Conservation (phyloP, 441 rosid genomes). For the Macaranga tanarius region DNA sequence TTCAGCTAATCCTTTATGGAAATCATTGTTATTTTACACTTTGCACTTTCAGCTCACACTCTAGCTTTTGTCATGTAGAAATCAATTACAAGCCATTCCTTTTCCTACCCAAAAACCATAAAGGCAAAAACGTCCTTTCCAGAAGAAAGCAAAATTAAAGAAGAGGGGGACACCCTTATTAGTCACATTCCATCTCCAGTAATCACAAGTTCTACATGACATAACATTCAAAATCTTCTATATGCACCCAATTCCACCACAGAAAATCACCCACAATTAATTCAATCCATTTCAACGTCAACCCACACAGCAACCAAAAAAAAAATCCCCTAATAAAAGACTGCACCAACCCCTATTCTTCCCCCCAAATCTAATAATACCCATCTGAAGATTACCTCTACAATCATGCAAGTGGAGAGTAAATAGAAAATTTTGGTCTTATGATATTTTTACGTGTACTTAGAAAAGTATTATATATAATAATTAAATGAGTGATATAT, state of each 20-base stretch:
- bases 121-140: conserved; percentile 20
- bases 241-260: conserved; percentile 25
- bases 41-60: background rate
- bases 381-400: background rate
- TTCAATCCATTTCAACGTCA: background rate
- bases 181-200: conserved; percentile 23
- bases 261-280: background rate
- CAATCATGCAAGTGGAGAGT: background rate
- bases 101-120: conserved; percentile 1
- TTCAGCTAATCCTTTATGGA: no score
- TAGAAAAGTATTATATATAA: no score
- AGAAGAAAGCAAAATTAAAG: conserved; percentile 12
- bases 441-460: no score
- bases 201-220: conserved; percentile 32
- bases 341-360: background rate
- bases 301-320: background rate
- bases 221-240: conserved; percentile 9
- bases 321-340: background rate
- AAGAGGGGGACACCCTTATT: background rate
- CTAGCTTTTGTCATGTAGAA: background rate
- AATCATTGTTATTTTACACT: background rate
- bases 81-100: conserved; percentile 23
- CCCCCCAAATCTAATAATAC: background rate
- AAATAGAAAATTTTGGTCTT: no score
- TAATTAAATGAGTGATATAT: no score